These are phyloP conservation scores for Dryas drummondii DNA, from an alignment of 306 rosid species.

Conservation along the genomic window DNA sequence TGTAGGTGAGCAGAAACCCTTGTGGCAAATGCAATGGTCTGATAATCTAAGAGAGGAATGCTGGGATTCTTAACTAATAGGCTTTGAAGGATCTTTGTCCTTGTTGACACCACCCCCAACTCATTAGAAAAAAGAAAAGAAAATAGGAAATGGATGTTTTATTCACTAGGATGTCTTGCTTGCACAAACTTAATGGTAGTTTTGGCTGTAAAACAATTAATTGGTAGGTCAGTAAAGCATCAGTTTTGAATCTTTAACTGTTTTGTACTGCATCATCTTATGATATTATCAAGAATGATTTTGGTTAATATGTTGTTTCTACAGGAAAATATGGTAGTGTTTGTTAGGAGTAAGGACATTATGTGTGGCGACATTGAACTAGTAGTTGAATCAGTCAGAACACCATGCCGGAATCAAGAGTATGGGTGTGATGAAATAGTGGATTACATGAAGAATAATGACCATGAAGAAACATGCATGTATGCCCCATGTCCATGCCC, in stretches of 20 bases:
- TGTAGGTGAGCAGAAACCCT: not conserved
- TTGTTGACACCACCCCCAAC: not conserved
- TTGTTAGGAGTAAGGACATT: constrained; percentile 9
- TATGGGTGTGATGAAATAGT: constrained; percentile 38
- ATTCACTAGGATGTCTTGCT: not conserved
- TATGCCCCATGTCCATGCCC: constrained; percentile 47
- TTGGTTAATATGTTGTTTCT: not conserved
- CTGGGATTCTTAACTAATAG: not conserved
- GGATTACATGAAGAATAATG: constrained; percentile 16
- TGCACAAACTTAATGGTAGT: no score
- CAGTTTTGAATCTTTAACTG: not conserved
- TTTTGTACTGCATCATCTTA: not conserved
- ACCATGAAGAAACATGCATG: constrained; percentile 33
- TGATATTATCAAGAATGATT: not conserved
- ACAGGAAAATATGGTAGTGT: constrained; percentile 28
- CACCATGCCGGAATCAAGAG: constrained; percentile 23
- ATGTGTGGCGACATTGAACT: constrained; percentile 25
- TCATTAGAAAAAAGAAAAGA: not conserved
- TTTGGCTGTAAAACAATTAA: no score
- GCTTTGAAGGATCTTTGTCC: not conserved
- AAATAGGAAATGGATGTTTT: not conserved
- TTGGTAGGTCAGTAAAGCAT: not conserved
- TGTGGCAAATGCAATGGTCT: not conserved
- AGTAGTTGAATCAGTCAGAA: constrained; percentile 26
- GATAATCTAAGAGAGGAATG: not conserved